Percentiles rank a stretch among this genome's conserved stretches.
phyloP scores from a whole-genome alignment of 116 monocot species.

The Zostera marina region DNA sequence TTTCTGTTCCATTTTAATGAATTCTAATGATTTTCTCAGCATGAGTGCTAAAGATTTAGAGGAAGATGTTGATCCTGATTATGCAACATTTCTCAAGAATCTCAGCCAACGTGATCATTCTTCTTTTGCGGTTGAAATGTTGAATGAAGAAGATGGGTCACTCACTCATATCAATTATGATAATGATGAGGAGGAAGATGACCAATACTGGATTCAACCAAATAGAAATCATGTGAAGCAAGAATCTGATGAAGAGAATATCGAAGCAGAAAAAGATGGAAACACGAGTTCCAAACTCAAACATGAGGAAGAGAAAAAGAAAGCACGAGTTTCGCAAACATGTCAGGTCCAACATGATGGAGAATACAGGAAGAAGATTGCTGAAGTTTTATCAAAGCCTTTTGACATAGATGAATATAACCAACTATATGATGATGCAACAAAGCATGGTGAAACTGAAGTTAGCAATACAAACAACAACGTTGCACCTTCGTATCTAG shows the following conservation, averaged over 20 bases:
- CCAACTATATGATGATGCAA: neutral
- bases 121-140: slow-evolving; percentile 4
- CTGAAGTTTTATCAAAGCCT: neutral
- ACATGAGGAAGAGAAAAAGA: neutral
- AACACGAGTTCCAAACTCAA: neutral
- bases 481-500: slow-evolving; percentile 1
- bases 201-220: too few relatives aligned
- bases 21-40: too few relatives aligned
- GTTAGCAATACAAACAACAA: neutral
- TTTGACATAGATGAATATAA: slow-evolving; percentile 2
- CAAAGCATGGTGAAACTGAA: neutral
- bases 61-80: neutral
- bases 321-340: neutral
- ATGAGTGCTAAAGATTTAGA: neutral
- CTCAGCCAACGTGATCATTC: slow-evolving; percentile 1
- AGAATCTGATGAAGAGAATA: too few relatives aligned
- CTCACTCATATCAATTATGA: slow-evolving; percentile 1
- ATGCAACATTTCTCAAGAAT: neutral
- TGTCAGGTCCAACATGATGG: neutral
- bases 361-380: neutral
- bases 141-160: neutral
- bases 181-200: neutral
- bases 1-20: too few relatives aligned
- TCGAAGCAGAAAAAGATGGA: too few relatives aligned
- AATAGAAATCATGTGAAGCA: neutral